Percentiles rank a stretch among this genome's conserved stretches.
Conservation (phyloP, 1,139 yeast genomes). For the Saccharomyces hybrid region DNA sequence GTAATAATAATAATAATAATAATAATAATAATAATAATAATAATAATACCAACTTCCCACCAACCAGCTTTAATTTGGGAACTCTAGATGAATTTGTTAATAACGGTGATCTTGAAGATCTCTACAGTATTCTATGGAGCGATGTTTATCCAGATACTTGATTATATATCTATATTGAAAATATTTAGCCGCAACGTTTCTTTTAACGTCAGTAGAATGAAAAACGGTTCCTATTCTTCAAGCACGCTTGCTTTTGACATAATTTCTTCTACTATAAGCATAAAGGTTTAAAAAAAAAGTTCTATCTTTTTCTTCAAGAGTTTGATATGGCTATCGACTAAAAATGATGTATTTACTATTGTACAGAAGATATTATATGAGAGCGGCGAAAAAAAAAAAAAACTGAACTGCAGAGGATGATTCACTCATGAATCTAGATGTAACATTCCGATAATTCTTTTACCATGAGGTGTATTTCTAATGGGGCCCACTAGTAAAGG, state of each 20-base stretch:
- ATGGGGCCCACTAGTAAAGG: conserved; percentile 47
- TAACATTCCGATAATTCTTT: conserved; percentile 53
- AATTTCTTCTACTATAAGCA: no score
- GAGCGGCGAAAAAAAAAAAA: neutral
- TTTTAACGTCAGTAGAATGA: no score
- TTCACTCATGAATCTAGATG: conserved; percentile 13
- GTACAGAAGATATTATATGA: conserved; percentile 2
- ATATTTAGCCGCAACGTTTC: neutral
- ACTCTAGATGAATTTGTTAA: conserved; percentile 29
- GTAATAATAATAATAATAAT: neutral
- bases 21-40: neutral
- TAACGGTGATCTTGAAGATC: conserved; percentile 25
- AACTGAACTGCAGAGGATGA: neutral
- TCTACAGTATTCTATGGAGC: conserved; percentile 28
- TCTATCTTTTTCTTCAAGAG: no score
- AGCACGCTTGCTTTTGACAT: neutral
- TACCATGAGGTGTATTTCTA: conserved; percentile 89
- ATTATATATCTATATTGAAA: neutral
- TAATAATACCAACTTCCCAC: neutral
- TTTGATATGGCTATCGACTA: neutral
- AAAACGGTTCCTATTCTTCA: neutral
- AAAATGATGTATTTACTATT: conserved; percentile 3
- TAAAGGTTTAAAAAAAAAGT: no score
- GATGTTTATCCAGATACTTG: conserved; percentile 20
- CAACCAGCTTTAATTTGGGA: conserved; percentile 22